Percentiles rank a stretch among this genome's conserved stretches.
These are phyloP conservation scores for Buddleja alternifolia DNA, from an alignment of 257 asterid genomes.

Conservation along the genomic window DNA sequence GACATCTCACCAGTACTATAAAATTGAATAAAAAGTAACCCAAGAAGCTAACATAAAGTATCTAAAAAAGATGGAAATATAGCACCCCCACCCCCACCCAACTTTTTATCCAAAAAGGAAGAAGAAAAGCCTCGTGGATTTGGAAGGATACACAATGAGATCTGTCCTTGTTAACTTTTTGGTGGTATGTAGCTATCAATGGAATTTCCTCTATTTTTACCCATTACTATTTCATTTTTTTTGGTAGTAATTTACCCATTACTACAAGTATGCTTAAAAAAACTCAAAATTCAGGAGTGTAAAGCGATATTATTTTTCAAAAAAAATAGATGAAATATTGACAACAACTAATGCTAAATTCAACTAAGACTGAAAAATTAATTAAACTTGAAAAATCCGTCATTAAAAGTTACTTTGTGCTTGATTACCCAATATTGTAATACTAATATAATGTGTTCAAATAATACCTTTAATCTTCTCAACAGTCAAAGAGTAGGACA, in stretches of 20 bases:
- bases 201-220: constrained; percentile 17
- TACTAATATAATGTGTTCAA: no score
- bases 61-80: constrained; percentile 12
- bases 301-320: no score
- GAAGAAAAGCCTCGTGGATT: constrained; percentile 17
- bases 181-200: constrained; percentile 27
- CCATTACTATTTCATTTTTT: no score
- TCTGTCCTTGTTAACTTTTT: constrained; percentile 20
- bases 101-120: constrained; percentile 10
- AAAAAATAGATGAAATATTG: no score
- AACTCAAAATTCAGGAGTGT: neutral
- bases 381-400: no score
- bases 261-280: neutral
- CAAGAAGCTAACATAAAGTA: constrained; percentile 16
- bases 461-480: no score
- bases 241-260: constrained; percentile 11
- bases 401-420: no score
- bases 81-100: neutral
- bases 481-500: no score
- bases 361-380: no score
- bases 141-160: constrained; percentile 20
- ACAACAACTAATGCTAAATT: no score
- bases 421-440: no score
- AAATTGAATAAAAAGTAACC: constrained; percentile 37
- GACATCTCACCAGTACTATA: constrained; percentile 38